phyloP scores from a whole-genome alignment of 306 rosid genomes.

The Castanopsis chinensis region DNA sequence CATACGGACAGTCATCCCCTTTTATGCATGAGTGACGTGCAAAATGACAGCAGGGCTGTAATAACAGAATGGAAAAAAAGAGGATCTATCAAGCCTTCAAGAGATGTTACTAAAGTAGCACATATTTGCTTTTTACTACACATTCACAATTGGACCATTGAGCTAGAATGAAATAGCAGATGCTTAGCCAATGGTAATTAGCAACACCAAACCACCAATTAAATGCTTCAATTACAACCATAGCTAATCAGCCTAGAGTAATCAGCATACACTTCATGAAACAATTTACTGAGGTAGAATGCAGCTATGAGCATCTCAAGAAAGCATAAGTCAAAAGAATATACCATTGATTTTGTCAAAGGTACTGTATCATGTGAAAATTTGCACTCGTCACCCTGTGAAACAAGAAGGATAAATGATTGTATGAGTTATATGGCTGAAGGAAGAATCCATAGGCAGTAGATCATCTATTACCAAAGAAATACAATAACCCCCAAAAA shows the following conservation, averaged over 20 bases:
- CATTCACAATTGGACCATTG: not conserved
- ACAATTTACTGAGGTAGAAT: not conserved
- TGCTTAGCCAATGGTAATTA: not conserved
- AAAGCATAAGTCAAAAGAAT: slow-evolving; percentile 5
- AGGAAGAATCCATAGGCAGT: slow-evolving; percentile 5
- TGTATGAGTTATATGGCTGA: not conserved
- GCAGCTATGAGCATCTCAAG: not conserved
- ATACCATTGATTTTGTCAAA: slow-evolving; percentile 70
- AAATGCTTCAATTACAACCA: not conserved
- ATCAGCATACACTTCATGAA: not conserved
- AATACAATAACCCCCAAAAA: not conserved
- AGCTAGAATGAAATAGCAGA: not conserved
- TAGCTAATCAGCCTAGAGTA: not conserved
- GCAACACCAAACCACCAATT: not conserved
- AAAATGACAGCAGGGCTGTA: slow-evolving; percentile 78
- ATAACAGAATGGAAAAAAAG: slow-evolving; percentile 23
- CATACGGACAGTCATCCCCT: slow-evolving; percentile 88
- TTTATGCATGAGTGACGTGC: slow-evolving; percentile 80
- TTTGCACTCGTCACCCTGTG: slow-evolving; percentile 82
- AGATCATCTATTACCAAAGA: not conserved
- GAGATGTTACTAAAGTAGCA: not conserved
- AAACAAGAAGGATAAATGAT: slow-evolving; percentile 17
- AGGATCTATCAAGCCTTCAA: not conserved
- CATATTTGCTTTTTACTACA: not conserved
- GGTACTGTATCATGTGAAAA: slow-evolving; percentile 83